Evolutionary conservation across 2,329 filamentous ascomycete species (phyloP), one percentile per base, ranked within the genome.

Genomic region (Fusarium brevicatenulatum): DNA sequence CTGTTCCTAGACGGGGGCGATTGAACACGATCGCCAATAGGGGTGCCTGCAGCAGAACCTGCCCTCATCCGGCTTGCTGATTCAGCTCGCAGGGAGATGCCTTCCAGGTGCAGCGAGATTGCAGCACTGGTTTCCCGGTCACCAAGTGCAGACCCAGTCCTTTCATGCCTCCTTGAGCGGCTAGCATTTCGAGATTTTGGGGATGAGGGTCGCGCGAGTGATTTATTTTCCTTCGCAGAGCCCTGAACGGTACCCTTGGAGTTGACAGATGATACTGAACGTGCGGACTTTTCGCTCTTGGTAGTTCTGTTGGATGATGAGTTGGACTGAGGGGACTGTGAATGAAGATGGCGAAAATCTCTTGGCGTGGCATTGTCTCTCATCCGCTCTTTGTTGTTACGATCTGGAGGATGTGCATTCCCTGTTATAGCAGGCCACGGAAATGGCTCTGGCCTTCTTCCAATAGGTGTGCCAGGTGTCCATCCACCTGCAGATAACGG

Each of bases 121-220:
- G 68, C 63, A 4, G 50, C 30, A 9, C 46, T 54, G 12, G 15
- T 43, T 34, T 62, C 54, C 8, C 34, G 62, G 10, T 58, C 25
- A 12, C 34, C 53, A 16, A 75, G 25, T 2, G 71, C 30, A 0
- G 80, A 81, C 21, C 75, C 66, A 4, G 76, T 74, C 36, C 73
- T 70, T n/a, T 77, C 74, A 21, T 61, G 69, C 7, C 47, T 60
- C 30, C 78, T 54, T 5, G 72, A 73, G 8, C 78, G 75, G 30
- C 82, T 84, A 7, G 80, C 78, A 40, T 83, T 81, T 9, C 81
- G 80, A 4, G 82, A 81, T 47, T 82, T 83, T 1, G 82, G 78
- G 0, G 81, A 82, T 0, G 73, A 61, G 1, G 81, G 80, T 6
- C 80, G 77, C 1, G 52, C 50, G 0, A 71, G 28, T 8, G n/a